Evolutionary conservation across 768 basidiomycete genomes (phyloP).

Genomic region (Xerocomus brunneocitrinus): DNA sequence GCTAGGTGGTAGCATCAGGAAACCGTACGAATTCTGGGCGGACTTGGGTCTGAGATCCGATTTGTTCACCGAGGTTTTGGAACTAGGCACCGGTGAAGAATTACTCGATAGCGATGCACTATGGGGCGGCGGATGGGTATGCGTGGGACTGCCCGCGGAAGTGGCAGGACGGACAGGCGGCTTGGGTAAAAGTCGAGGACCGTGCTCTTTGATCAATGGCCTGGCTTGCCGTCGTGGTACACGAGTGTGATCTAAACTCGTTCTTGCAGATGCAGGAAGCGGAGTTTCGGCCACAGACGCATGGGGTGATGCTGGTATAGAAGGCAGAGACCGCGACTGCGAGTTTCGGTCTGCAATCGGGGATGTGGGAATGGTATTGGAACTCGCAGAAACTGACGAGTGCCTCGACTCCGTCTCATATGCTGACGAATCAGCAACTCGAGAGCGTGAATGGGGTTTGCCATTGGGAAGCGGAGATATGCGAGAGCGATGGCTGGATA

Average conservation of each 20-base stretch:
- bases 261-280: slow-evolving; percentile 15
- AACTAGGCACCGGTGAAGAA: slow-evolving; percentile 1
- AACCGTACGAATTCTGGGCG: slow-evolving; percentile 21
- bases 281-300: slow-evolving; percentile 13
- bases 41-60: slow-evolving; percentile 23
- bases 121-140: slow-evolving; percentile 4
- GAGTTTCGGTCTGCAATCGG: slow-evolving; percentile 6
- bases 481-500: background rate
- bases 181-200: slow-evolving; percentile 9
- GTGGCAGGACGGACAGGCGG: slow-evolving; percentile 36
- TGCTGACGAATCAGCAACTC: background rate
- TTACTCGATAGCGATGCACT: background rate
- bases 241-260: slow-evolving; percentile 16
- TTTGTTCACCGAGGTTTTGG: background rate
- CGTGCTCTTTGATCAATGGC: slow-evolving; percentile 1
- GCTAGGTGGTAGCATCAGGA: slow-evolving; percentile 11
- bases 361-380: slow-evolving; percentile 7
- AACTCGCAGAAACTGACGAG: slow-evolving; percentile 18
- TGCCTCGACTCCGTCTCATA: slow-evolving; percentile 20
- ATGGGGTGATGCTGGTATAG: slow-evolving; percentile 31
- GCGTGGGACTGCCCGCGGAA: slow-evolving; percentile 29
- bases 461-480: slow-evolving; percentile 13
- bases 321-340: slow-evolving; percentile 17
- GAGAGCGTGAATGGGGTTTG: slow-evolving; percentile 7
- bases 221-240: slow-evolving; percentile 9